Evolutionary conservation across 495 filamentous ascomycete species (phyloP).

Genomic region (Penicillium nucicola): DNA sequence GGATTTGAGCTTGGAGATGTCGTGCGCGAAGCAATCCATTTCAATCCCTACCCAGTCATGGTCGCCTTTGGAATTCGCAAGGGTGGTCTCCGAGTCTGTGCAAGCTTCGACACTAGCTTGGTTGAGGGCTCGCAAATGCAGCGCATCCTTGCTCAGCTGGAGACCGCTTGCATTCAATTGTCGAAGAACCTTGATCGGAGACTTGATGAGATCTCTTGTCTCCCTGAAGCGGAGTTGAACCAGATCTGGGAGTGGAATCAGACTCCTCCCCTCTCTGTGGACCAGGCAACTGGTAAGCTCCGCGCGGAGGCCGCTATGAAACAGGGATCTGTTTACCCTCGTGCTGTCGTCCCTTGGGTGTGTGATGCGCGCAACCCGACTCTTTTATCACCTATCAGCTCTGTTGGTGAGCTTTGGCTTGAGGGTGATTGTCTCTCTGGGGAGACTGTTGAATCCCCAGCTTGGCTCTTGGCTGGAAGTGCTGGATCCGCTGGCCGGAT

Average conservation of each 20-base stretch:
- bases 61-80: conserved; percentile 56
- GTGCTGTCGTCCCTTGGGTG: conserved; percentile 28
- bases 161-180: conserved; percentile 30
- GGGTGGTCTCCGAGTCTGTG: conserved; percentile 55
- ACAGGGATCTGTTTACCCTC: conserved; percentile 29
- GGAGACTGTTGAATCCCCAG: conserved; percentile 22
- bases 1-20: conserved; percentile 55
- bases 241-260: conserved; percentile 41
- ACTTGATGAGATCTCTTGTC: conserved; percentile 33
- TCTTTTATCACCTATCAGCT: conserved; percentile 30
- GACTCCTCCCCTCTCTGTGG: conserved; percentile 23
- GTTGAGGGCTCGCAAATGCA: conserved; percentile 41
- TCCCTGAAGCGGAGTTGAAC: conserved; percentile 32
- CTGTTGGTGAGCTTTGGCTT: conserved; percentile 33
- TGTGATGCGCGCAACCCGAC: conserved; percentile 29
- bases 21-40: conserved; percentile 60
- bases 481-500: conserved; percentile 21
- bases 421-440: conserved; percentile 25
- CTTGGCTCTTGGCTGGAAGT: conserved; percentile 36
- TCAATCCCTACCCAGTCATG: conserved; percentile 67
- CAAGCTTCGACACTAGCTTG: conserved; percentile 57
- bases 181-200: conserved; percentile 17
- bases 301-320: conserved; percentile 24
- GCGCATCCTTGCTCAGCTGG: conserved; percentile 41
- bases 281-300: conserved; percentile 21